Evolutionary conservation across 257 asterid species (phyloP), one percentile per base, ranked within the genome.

Genomic region (Petunia axillaris): DNA sequence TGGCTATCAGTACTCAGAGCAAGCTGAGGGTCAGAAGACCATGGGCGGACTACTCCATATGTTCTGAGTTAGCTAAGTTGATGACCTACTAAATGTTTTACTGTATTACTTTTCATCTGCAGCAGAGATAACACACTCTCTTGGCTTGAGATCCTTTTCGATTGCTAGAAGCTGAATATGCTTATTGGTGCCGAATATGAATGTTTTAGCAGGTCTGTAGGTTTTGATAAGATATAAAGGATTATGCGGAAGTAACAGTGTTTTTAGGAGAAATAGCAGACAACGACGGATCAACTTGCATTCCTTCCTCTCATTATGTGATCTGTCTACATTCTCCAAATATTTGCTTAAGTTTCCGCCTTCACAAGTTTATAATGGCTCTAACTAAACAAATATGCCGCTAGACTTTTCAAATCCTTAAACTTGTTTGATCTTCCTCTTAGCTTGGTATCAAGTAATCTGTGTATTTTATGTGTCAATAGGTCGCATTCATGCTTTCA

Each of bases 401-500:
- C 78, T 73, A 13, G 16, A 36, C 14, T 73, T 35, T 1, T 35
- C 78, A 73, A 73, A 13, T 73, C 62, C 78, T 36, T 50, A 3
- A 48, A 46, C 46, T 73, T 73, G 62, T 50, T 73, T 36, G 44
- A 11, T 73, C 35, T 4, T 73, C 35, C 5, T 50, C 16, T 50
- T 35, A 3, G 13, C 8, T 73, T 73, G 78, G 14, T 48, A 50
- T 13, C 36, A 44, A 36, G 78, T 50, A 73, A 1, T 62, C 35
- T 73, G 36, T 11, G 6, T 35, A 73, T 50, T 50, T 73, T 36
- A 50, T 50, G 62, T 84, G 79, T 81, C 75, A 75, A 77, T 86
- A 96, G 99, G 99, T 96, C 6, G 99, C 95, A 1, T 79, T 96
- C 85, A 96, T 96, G 98, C 93, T 96, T 48, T 87, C 99, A 3